phyloP scores from a whole-genome alignment of 2,329 filamentous ascomycete species.

The Blumeriella jaapii region DNA sequence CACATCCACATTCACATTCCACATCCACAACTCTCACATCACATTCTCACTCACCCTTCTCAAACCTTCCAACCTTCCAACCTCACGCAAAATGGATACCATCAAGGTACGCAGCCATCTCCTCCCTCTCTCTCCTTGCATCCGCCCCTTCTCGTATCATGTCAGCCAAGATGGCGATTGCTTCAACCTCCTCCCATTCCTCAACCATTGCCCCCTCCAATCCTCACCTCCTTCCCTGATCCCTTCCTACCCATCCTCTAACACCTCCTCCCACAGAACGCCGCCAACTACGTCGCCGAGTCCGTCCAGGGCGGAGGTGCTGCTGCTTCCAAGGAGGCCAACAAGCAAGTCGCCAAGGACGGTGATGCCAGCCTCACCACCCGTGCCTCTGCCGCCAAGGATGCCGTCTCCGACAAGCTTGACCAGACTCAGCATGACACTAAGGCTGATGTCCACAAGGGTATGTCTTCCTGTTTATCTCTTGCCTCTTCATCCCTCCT shows the following conservation, averaged over 20 bases:
- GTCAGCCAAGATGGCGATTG: not conserved
- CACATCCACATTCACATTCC: constrained; percentile 9
- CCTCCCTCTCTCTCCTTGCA: constrained; percentile 1
- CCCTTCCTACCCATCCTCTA: not conserved
- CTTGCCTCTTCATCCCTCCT: not conserved
- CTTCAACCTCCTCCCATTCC: not conserved
- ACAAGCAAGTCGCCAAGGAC: constrained; percentile 46
- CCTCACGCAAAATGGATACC: constrained; percentile 27
- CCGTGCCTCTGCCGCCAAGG: constrained; percentile 40
- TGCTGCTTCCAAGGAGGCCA: constrained; percentile 44
- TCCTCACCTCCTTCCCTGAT: not conserved
- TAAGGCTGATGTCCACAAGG: constrained; percentile 38
- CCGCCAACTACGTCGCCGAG: constrained; percentile 46
- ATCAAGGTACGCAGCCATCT: constrained; percentile 22
- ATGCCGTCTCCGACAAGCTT: constrained; percentile 40
- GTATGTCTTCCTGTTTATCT: constrained; percentile 12
- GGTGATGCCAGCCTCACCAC: constrained; percentile 31
- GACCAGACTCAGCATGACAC: constrained; percentile 40
- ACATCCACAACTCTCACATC: constrained; percentile 3
- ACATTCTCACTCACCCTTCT: constrained; percentile 15
- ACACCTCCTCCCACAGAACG: constrained; percentile 29
- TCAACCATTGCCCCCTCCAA: not conserved
- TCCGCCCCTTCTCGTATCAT: not conserved
- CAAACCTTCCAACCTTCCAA: constrained; percentile 9
- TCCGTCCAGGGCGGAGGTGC: constrained; percentile 37